Base-by-base conservation (phyloP, 164 flowering plant genomes). In the Berberis thunbergii region DNA sequence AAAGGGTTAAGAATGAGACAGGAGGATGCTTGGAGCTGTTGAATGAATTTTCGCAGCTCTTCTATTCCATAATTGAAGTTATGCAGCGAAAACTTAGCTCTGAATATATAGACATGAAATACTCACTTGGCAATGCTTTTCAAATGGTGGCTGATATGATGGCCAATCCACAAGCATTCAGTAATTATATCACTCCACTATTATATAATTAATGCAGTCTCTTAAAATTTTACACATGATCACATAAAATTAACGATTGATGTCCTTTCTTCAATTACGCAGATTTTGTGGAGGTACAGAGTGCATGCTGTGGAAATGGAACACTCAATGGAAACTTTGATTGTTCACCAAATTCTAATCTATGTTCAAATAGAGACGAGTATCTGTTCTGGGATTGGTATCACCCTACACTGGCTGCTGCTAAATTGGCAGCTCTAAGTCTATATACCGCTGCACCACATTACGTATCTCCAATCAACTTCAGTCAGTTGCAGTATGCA, bases 221-320 rank as follows among this genome's bases (percentile, higher is more conserved):
- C 26, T 26, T 26, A 26, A 26, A 26, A 26, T 26, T 0, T 26
- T 26, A 26, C 26, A 26, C 26, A 26, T 26, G 26, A 26, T 26
- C 0, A 0, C 26, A 26, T 26, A 26, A 26, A 26, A 26, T 26
- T 26, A 26, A 26, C 26, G 26, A 26, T 7, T 64, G 3, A 1
- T 1, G 48, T 65, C 4, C 2, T n/a, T 9, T 49, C 7, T 26
- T 26, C 26, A 26, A 70, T 59, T 43, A 67, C 10, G 59, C 69
- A 84, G 86, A 75, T 1, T 75, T 84, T 49, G 72, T 41, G 39
- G 75, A 79, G 11, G 67, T 72, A 0, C 59, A 62, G 12, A 43
- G n/a, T 6, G 85, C 81, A 42, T 84, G 89, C 55, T 84, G 89
- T 62, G 85, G 85, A 59, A 41, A 1, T 3, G 86, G 83, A 45